A percentile compares a stretch with the other conserved stretches of the same genome.
Evolutionary conservation across 306 rosid species (phyloP).

Genomic region (Pterocarpus macrocarpus): DNA sequence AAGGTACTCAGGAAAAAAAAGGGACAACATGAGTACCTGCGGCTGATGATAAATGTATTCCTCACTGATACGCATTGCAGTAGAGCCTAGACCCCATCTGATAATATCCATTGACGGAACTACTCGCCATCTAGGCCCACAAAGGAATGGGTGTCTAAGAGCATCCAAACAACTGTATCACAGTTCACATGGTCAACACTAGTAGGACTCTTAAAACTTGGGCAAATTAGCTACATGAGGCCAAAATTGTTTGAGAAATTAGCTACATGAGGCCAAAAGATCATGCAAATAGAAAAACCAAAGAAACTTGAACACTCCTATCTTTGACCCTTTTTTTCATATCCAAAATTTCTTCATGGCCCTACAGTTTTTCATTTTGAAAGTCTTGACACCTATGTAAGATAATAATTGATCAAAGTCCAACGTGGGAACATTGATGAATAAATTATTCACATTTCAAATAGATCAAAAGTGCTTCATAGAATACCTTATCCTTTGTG

Average conservation of each 20-base stretch:
- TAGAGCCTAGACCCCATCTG: conserved; percentile 98
- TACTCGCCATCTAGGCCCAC: conserved; percentile 98
- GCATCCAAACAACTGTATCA: conserved; percentile 91
- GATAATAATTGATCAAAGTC: conserved; percentile 29
- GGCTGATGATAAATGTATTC: conserved; percentile 91
- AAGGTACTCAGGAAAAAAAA: conserved; percentile 29
- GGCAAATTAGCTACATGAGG: too few species aligned
- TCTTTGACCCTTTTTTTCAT: not conserved
- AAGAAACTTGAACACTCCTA: conserved; percentile 22
- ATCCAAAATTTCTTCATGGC: conserved; percentile 31
- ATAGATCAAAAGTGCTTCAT: conserved; percentile 30
- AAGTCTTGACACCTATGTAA: conserved; percentile 31
- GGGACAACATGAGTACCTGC: conserved; percentile 69
- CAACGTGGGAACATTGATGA: conserved; percentile 35
- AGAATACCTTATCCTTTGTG: conserved; percentile 78
- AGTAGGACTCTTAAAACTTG: not conserved
- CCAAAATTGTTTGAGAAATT: conserved; percentile 24
- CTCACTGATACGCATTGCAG: conserved; percentile 86
- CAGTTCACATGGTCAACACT: conserved; percentile 32
- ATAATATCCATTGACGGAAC: conserved; percentile 86
- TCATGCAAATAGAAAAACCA: conserved; percentile 33
- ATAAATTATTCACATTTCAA: conserved; percentile 41
- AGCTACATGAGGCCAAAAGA: conserved; percentile 36
- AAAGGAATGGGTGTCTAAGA: conserved; percentile 96
- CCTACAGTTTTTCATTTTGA: conserved; percentile 17